Evolutionary conservation across 2,329 filamentous ascomycete species (phyloP).

Genomic region (Shiraia sp.): DNA sequence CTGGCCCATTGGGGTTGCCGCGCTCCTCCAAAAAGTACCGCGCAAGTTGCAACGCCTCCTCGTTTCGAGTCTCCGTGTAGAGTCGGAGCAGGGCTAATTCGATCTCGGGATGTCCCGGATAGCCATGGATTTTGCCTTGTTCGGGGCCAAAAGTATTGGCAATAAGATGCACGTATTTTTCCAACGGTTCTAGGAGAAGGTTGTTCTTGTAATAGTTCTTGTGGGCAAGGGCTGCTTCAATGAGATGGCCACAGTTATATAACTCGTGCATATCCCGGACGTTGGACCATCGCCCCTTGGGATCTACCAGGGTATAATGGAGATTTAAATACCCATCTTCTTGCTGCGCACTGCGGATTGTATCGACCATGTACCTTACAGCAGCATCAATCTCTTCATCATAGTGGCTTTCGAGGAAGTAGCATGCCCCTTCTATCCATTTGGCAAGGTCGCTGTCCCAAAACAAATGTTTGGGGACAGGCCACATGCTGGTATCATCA

Average conservation of each 20-base stretch:
- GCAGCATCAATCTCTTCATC: conserved; percentile 55
- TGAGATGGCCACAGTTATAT: conserved; percentile 64
- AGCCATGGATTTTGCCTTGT: conserved; percentile 57
- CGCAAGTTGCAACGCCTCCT: conserved; percentile 53
- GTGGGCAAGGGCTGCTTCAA: conserved; percentile 47
- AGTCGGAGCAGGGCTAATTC: conserved; percentile 56
- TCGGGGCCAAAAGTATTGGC: conserved; percentile 56
- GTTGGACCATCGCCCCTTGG: conserved; percentile 60
- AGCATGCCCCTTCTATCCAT: conserved; percentile 66
- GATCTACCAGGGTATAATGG: conserved; percentile 64
- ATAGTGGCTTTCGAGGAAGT: conserved; percentile 53
- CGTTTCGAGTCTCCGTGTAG: conserved; percentile 46
- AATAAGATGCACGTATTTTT: conserved; percentile 60
- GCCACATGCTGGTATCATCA: conserved; percentile 56
- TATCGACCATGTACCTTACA: conserved; percentile 60
- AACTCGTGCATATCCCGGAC: conserved; percentile 66
- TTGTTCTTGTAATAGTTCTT: conserved; percentile 57
- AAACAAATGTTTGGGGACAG: conserved; percentile 62
- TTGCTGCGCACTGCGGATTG: conserved; percentile 61
- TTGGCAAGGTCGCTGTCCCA: conserved; percentile 64
- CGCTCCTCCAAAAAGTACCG: conserved; percentile 63
- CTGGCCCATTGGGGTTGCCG: conserved; percentile 56
- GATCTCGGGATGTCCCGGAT: conserved; percentile 64
- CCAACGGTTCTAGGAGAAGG: conserved; percentile 56
- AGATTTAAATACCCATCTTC: conserved; percentile 66